Evolutionary conservation across 495 filamentous ascomycete species (phyloP), one percentile per base, ranked within the genome.

Genomic region (Penicillium egyptiacum): DNA sequence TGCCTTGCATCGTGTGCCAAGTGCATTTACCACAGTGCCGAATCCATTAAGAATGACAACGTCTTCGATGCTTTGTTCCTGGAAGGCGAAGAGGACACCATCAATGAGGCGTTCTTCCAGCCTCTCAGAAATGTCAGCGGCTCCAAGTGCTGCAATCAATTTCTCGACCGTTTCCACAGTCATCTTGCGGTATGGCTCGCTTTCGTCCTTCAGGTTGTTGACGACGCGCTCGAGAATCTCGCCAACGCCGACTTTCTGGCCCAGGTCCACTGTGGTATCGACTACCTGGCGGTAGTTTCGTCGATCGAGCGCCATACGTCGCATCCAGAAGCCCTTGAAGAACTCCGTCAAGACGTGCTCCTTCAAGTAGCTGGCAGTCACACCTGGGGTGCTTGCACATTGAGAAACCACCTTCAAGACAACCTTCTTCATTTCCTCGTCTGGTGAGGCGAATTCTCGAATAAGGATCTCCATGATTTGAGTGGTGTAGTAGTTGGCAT

Each of bases 391-490:
- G 62, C 88, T 87, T 16, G 93, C 89, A 70, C 94, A 98, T 67
- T 98, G 95, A n/a, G 91, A 96, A 16, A 98, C 86, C 35, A 98
- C 95, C 73, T 98, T 98, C 37, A 98, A 74, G 11, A 98, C 94
- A 2, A 98, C 92, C 76, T 98, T 98, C 78, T 99, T 99, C 95
- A 99, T 99, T 72, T 99, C 95, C 69, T 99, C 95, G 61, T 99
- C 95, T 0, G 93, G 94, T 2, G 91, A 96, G 11, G 91, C 87
- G 63, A 98, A 97, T 69, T 99, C 95, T 59, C 95, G 87, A 26
- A 98, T 82, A 23, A 99, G 80, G 68, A 98, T 97, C 69, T 97
- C 93, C 95, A 98, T 98, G 66, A 99, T 96, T 70, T 98, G 92
- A 57, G 86, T 89, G 37, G 93, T 98, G 61, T 98, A 99, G 79